Conservation (phyloP, 345 rosid species). For the Clausena lansium region DNA sequence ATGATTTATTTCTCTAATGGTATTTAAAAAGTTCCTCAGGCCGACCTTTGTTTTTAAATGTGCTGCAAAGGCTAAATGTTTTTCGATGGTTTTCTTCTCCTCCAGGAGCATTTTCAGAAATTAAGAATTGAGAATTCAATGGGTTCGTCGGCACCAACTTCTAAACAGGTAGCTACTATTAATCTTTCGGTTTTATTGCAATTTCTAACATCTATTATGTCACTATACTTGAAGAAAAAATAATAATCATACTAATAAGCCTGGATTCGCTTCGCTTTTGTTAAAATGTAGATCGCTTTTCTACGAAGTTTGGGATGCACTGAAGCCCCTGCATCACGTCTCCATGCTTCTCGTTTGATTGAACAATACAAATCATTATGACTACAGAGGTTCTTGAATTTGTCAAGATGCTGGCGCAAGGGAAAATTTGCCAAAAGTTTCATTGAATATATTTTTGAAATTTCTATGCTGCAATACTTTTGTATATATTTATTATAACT, state of each 20-base stretch:
- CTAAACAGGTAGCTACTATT: slow-evolving; percentile 80
- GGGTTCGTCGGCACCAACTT: slow-evolving; percentile 73
- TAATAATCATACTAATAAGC: too few relatives aligned
- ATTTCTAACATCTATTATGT: background rate
- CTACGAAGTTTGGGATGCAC: slow-evolving; percentile 86
- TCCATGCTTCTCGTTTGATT: slow-evolving; percentile 84
- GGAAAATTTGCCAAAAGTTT: background rate
- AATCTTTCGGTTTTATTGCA: too few relatives aligned
- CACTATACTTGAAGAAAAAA: background rate
- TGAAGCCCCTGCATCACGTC: slow-evolving; percentile 73
- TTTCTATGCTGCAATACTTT: background rate
- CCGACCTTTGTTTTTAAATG: background rate
- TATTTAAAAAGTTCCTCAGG: background rate
- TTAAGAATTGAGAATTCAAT: slow-evolving; percentile 80
- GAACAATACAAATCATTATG: slow-evolving; percentile 85
- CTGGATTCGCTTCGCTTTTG: background rate
- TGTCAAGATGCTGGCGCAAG: background rate
- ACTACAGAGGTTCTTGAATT: slow-evolving; percentile 7
- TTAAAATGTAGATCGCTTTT: slow-evolving; percentile 52
- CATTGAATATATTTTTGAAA: background rate
- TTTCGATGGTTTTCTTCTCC: background rate
- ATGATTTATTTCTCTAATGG: background rate
- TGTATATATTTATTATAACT: background rate
- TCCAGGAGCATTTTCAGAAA: slow-evolving; percentile 87
- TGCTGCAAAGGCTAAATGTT: background rate